Conservation (phyloP, 2,329 filamentous ascomycete species). For the Ceratocystiopsis brevicomis region DNA sequence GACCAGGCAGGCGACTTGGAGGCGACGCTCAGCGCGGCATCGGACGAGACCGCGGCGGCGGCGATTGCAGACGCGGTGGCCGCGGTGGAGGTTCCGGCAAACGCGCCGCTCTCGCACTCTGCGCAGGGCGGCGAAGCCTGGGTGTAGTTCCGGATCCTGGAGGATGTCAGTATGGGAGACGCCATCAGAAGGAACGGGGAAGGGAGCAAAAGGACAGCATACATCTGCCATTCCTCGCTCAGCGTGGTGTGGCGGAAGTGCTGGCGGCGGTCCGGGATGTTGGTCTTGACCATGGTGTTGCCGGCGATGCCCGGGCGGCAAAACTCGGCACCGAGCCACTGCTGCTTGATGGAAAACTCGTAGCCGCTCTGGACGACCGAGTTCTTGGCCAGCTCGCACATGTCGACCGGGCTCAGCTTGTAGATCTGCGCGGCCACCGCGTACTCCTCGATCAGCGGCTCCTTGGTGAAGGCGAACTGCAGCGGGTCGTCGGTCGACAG, state of each 20-base stretch:
- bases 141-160: too few relatives aligned
- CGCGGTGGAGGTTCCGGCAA: too few relatives aligned
- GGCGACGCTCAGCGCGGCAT: too few relatives aligned
- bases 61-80: too few relatives aligned
- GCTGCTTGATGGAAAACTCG: constrained; percentile 70
- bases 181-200: neutral
- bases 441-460: constrained; percentile 94
- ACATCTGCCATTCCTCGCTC: constrained; percentile 70
- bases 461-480: constrained; percentile 96
- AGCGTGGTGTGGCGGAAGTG: constrained; percentile 79
- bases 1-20: too few relatives aligned
- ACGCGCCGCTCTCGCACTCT: too few relatives aligned
- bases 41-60: too few relatives aligned
- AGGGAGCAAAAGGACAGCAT: constrained; percentile 18
- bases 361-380: constrained; percentile 91
- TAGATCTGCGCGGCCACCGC: constrained; percentile 97
- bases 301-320: constrained; percentile 61
- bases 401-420: constrained; percentile 89
- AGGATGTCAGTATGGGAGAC: neutral
- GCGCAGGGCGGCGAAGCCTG: too few relatives aligned
- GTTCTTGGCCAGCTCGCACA: constrained; percentile 95
- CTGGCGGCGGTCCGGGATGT: constrained; percentile 82
- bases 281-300: constrained; percentile 89
- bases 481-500: constrained; percentile 91
- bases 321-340: constrained; percentile 74